Base-by-base conservation (phyloP, 768 basidiomycete species). In the Podaxis carcinomalis region DNA sequence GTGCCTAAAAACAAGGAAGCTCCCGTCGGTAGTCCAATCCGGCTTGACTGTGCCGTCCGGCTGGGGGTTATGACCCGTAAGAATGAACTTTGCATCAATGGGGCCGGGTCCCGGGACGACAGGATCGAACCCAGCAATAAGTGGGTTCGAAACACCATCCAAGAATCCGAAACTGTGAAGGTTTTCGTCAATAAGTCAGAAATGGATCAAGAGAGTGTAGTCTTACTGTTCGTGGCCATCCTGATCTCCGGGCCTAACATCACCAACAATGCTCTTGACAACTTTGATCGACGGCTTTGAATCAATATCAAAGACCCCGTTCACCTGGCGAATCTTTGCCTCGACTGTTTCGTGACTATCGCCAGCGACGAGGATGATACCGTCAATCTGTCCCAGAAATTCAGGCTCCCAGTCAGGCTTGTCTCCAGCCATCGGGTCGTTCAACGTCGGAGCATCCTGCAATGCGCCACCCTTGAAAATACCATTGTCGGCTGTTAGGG, bases 81-180 rank as follows among this genome's bases (percentile, higher is more conserved):
- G 68, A 35, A 84, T 68, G 37, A 75, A 69, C 9, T 82, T 83
- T 11, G 81, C 67, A 35, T 69, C 66, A 36, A 83, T 74, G 5
- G 74, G 68, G 55, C 62, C 65, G 25, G 77, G 80, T 19, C 77
- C 78, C 4, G 79, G 75, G 39, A 66, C 57, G 39, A 73, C 69
- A 37, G 61, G 65, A 61, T 76, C 74, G 65, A 78, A 80, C 0
- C 77, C 79, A 37, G 65, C 69, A 42, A 80, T 70, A 3, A 76
- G 71, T 4, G 83, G 83, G 65, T 84, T 80, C 1, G 82, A 80
- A 39, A 84, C 76, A 0, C 82, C 80, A 64, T 84, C 83, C 63
- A 77, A 63, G 68, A 75, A 84, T 2, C 83, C 83, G 58, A 84
- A 84, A 64, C 79, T 80, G 57, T 3, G 2, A 13, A 19, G 16